Conservation (phyloP, 441 rosid species). For the Croton setiger region DNA sequence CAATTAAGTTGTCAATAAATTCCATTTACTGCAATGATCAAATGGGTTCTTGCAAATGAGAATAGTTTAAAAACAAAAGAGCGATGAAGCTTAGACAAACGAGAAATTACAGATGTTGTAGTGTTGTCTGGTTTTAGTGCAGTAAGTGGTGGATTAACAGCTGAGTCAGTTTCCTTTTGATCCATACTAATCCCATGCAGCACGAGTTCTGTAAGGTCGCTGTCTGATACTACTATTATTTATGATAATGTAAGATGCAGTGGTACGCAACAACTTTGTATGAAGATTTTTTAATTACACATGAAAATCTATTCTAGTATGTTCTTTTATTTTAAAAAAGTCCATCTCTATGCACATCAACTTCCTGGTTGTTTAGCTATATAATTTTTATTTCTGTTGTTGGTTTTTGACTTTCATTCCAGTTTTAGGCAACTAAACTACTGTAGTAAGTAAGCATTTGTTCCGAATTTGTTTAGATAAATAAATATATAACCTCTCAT, state of each 20-base stretch:
- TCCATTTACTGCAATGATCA: neutral
- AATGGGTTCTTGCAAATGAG: neutral
- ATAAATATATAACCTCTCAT: neutral
- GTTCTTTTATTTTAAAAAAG: neutral
- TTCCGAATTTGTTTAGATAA: neutral
- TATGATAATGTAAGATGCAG: neutral
- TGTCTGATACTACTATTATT: conserved; percentile 3
- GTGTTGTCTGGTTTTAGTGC: neutral
- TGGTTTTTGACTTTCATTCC: neutral
- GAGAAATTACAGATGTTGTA: neutral
- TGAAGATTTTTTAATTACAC: neutral
- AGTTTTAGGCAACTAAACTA: neutral
- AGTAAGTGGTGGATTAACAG: neutral
- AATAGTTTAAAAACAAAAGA: neutral
- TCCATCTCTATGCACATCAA: neutral
- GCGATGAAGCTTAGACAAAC: neutral
- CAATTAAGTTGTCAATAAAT: neutral
- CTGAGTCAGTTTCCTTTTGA: neutral
- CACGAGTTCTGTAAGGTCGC: conserved; percentile 18
- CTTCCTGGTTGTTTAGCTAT: conserved; percentile 17
- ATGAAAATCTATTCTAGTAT: neutral
- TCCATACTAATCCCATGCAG: neutral
- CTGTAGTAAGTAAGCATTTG: neutral
- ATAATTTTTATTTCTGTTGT: neutral
- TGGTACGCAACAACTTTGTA: neutral